Evolutionary conservation across 306 rosid genomes (phyloP).

Genomic region (Trifolium pratense): DNA sequence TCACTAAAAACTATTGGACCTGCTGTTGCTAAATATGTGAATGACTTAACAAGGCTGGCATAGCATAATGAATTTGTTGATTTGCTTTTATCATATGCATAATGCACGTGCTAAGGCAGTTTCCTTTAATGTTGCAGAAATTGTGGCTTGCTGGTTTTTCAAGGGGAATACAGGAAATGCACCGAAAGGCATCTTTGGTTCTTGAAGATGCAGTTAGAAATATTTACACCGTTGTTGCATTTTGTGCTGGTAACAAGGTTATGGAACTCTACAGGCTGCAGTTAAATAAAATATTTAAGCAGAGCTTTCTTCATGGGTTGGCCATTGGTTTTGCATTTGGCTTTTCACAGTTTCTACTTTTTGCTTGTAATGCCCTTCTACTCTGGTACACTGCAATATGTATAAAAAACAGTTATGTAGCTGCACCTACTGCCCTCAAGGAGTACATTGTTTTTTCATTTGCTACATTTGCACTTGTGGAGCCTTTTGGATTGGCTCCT

Average conservation of each 20-base stretch:
- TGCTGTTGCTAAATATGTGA: constrained; percentile 8
- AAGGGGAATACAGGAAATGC: constrained; percentile 99
- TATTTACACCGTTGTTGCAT: constrained; percentile 98
- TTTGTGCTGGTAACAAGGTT: constrained; percentile 98
- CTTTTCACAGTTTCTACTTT: constrained; percentile 95
- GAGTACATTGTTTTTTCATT: constrained; percentile 98
- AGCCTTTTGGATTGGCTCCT: constrained; percentile 99
- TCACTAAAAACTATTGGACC: constrained; percentile 15
- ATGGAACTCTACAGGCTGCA: constrained; percentile 98
- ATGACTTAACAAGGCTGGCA: constrained; percentile 27
- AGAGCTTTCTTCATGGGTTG: constrained; percentile 95
- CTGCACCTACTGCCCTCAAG: constrained; percentile 77
- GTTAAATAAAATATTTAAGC: constrained; percentile 82
- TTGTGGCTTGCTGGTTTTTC: constrained; percentile 99
- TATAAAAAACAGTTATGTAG: constrained; percentile 47
- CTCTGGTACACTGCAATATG: constrained; percentile 92
- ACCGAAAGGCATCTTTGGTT: constrained; percentile 97
- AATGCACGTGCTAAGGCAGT: constrained; percentile 32
- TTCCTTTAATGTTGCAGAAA: constrained; percentile 70
- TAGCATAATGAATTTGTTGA: not conserved
- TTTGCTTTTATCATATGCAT: constrained; percentile 29
- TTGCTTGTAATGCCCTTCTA: constrained; percentile 97
- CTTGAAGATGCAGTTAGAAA: constrained; percentile 99
- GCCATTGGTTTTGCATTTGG: constrained; percentile 98
- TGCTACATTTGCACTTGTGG: constrained; percentile 97